phyloP scores from a whole-genome alignment of 495 filamentous ascomycete species.

The Staphylotrichum tortipilum region DNA sequence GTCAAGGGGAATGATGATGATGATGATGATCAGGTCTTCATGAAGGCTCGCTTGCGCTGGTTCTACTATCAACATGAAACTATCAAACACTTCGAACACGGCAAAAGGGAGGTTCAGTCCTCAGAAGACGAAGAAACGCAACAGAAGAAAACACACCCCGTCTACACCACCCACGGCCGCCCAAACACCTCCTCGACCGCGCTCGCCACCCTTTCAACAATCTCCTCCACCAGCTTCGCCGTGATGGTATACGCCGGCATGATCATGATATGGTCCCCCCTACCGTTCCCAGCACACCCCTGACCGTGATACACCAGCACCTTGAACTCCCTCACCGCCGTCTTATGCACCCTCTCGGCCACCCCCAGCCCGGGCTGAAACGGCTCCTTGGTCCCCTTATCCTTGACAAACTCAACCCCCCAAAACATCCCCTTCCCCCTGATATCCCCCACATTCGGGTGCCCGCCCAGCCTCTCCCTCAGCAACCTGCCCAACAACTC shows the following conservation, averaged over 20 bases:
- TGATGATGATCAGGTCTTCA: no score
- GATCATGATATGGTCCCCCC: conserved; percentile 65
- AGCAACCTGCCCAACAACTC: conserved; percentile 38
- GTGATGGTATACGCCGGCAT: conserved; percentile 29
- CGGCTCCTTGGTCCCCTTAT: conserved; percentile 43
- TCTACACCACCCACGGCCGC: not conserved
- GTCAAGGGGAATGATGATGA: not conserved
- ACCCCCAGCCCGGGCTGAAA: conserved; percentile 35
- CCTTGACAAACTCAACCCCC: conserved; percentile 49
- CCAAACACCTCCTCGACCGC: conserved; percentile 14
- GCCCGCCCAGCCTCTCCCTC: conserved; percentile 29
- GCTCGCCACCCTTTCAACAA: conserved; percentile 11
- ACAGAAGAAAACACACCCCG: no score
- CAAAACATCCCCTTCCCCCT: conserved; percentile 56
- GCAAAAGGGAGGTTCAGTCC: no score
- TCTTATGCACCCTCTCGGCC: conserved; percentile 42
- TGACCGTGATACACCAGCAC: conserved; percentile 60
- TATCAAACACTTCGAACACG: no score
- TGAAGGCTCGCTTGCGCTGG: not conserved
- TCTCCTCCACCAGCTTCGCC: conserved; percentile 3
- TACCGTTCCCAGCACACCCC: conserved; percentile 54
- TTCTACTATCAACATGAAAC: not conserved
- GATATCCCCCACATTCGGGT: conserved; percentile 54
- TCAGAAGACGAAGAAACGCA: no score
- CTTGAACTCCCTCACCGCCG: conserved; percentile 39